phyloP scores from a whole-genome alignment of 345 rosid species.

The Acer saccharum region DNA sequence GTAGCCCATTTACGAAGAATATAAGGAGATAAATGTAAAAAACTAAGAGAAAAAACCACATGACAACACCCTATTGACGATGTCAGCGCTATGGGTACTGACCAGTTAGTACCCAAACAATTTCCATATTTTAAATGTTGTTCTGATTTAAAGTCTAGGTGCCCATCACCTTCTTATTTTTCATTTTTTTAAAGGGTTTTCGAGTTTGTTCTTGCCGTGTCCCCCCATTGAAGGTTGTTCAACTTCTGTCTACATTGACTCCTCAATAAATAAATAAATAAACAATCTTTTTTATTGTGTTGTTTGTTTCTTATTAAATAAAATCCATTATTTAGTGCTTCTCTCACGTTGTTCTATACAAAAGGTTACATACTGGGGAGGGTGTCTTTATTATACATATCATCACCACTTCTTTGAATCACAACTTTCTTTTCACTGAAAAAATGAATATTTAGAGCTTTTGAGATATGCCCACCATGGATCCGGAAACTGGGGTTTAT shows the following conservation, averaged over 20 bases:
- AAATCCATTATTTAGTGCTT: slow-evolving; percentile 10
- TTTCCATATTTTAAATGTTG: neutral
- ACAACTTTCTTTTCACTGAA: slow-evolving; percentile 9
- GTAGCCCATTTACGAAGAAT: too few relatives aligned
- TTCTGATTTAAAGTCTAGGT: slow-evolving; percentile 10
- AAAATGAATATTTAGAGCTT: slow-evolving; percentile 33
- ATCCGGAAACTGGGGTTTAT: slow-evolving; percentile 53
- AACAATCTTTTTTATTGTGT: neutral
- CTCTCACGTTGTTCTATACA: neutral
- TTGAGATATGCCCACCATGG: slow-evolving; percentile 51
- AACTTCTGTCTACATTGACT: slow-evolving; percentile 31
- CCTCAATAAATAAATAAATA: neutral
- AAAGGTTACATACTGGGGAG: neutral
- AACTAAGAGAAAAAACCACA: too few relatives aligned
- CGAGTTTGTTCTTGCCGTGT: slow-evolving; percentile 21
- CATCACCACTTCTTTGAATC: slow-evolving; percentile 27
- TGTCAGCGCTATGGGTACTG: too few relatives aligned
- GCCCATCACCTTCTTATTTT: slow-evolving; percentile 7
- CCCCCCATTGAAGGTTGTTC: slow-evolving; percentile 39
- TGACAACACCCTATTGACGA: too few relatives aligned
- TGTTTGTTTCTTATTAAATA: neutral
- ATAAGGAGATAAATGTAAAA: too few relatives aligned
- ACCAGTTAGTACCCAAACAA: too few relatives aligned
- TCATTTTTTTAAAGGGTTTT: slow-evolving; percentile 8
- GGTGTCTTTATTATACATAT: slow-evolving; percentile 22